Percentiles rank a stretch among this genome's conserved stretches.
Conservation (phyloP, 2,329 filamentous ascomycete genomes). For the Trichophyton benhamiae region DNA sequence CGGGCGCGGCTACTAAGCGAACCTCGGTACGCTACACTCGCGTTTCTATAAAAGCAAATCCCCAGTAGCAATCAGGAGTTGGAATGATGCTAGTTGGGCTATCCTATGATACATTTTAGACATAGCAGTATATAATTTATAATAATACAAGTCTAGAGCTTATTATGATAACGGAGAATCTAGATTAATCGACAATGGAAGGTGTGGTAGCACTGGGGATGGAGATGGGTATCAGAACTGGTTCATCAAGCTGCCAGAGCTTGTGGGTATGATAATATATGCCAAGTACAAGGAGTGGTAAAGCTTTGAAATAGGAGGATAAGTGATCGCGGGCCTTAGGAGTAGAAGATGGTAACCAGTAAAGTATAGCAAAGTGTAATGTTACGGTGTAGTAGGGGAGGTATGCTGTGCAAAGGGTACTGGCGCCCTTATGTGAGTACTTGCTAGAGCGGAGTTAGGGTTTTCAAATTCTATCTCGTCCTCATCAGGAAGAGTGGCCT, state of each 20-base stretch:
- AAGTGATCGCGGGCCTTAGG: not conserved
- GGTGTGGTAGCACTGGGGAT: not conserved
- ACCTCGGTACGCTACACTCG: not conserved
- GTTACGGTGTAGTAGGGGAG: not conserved
- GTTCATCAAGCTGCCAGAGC: not conserved
- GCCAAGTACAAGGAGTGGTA: not conserved
- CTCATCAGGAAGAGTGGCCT: not conserved
- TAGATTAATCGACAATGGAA: not conserved
- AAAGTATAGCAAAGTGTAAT: not conserved
- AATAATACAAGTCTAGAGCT: not conserved
- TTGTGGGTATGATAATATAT: not conserved
- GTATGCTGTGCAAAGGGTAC: not conserved
- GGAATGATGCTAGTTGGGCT: not conserved
- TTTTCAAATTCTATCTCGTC: not conserved
- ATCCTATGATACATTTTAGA: not conserved
- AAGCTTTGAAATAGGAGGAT: too few species aligned
- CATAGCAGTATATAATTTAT: not conserved
- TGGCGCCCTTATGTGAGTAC: not conserved
- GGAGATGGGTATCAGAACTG: not conserved
- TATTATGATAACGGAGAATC: not conserved
- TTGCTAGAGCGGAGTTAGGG: not conserved
- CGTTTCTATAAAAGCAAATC: too few species aligned
- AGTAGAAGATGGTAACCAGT: not conserved
- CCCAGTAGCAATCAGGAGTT: not conserved
- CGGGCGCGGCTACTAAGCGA: not conserved